These are phyloP conservation scores for Trichoderma arundinaceum DNA, from an alignment of 2,329 filamentous ascomycete species.

Conservation along the genomic window DNA sequence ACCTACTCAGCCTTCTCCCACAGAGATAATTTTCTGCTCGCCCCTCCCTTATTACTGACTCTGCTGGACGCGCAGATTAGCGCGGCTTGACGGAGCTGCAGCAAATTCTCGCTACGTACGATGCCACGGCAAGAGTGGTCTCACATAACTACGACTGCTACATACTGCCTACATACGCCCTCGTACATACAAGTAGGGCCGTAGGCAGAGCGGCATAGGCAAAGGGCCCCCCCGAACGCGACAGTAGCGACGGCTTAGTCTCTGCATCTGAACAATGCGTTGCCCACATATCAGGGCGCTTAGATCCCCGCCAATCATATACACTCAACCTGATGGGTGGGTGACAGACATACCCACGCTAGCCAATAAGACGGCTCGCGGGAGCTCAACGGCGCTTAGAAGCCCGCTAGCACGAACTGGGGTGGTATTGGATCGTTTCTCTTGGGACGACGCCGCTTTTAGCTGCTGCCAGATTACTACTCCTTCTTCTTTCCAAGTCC, in stretches of 20 bases:
- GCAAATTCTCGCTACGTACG: slow-evolving; percentile 24
- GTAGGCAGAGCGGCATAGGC: slow-evolving; percentile 23
- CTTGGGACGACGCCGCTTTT: slow-evolving; percentile 29
- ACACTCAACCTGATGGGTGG: slow-evolving; percentile 37
- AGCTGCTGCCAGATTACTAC: slow-evolving; percentile 6
- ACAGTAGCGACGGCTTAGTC: slow-evolving; percentile 29
- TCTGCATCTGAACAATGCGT: slow-evolving; percentile 29
- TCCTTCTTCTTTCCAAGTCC: slow-evolving; percentile 1
- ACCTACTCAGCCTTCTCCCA: background rate
- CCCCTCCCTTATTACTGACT: background rate
- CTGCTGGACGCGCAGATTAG: slow-evolving; percentile 6
- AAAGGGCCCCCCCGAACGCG: slow-evolving; percentile 19
- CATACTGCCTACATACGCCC: slow-evolving; percentile 16
- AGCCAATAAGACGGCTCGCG: slow-evolving; percentile 40
- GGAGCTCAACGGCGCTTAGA: slow-evolving; percentile 45
- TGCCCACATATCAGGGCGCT: slow-evolving; percentile 40
- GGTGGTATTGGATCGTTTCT: slow-evolving; percentile 36
- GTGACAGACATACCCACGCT: slow-evolving; percentile 41
- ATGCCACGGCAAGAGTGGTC: slow-evolving; percentile 18
- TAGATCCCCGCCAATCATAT: slow-evolving; percentile 45
- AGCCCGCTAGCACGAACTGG: slow-evolving; percentile 37
- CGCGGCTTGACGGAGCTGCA: slow-evolving; percentile 13
- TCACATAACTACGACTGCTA: background rate
- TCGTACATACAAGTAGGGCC: slow-evolving; percentile 1
- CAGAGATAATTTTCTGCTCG: background rate